Evolutionary conservation across 208 protist species (phyloP).

Genomic region (Trypanosoma mega): DNA sequence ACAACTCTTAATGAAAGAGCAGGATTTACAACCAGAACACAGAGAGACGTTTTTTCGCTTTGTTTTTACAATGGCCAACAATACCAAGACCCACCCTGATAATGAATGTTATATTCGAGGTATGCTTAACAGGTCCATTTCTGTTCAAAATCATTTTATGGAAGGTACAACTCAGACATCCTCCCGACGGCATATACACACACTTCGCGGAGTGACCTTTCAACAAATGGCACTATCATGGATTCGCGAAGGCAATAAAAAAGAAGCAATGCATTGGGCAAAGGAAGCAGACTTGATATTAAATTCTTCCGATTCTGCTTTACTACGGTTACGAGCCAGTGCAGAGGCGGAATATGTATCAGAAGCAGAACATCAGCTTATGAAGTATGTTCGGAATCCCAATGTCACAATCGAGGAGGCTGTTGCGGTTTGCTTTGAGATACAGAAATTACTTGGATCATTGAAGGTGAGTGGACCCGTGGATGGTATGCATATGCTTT

Average conservation of each 20-base stretch:
- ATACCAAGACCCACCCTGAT: neutral
- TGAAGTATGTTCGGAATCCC: constrained; percentile 26
- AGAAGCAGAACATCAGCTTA: constrained; percentile 16
- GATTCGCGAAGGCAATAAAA: constrained; percentile 24
- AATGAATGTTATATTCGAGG: constrained; percentile 22
- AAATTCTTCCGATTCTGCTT: constrained; percentile 20
- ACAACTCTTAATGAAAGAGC: constrained; percentile 26
- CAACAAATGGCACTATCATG: constrained; percentile 31
- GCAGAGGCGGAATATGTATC: constrained; percentile 15
- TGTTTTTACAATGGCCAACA: constrained; percentile 41
- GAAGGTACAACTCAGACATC: neutral
- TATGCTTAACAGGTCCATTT: constrained; percentile 22
- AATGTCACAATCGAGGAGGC: constrained; percentile 27
- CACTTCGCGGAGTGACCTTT: constrained; percentile 19
- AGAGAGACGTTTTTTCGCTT: constrained; percentile 60
- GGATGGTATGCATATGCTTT: constrained; percentile 23
- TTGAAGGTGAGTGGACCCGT: constrained; percentile 11
- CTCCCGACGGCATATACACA: constrained; percentile 16
- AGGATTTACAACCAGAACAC: constrained; percentile 26
- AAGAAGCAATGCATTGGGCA: constrained; percentile 20
- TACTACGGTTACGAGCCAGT: constrained; percentile 22
- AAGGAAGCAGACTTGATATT: constrained; percentile 19
- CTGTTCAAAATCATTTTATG: constrained; percentile 25
- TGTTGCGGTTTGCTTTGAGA: constrained; percentile 29
- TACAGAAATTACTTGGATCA: constrained; percentile 25